Base-by-base conservation (phyloP, 2,329 filamentous ascomycete species). In the Proliferodiscus dingleyae region DNA sequence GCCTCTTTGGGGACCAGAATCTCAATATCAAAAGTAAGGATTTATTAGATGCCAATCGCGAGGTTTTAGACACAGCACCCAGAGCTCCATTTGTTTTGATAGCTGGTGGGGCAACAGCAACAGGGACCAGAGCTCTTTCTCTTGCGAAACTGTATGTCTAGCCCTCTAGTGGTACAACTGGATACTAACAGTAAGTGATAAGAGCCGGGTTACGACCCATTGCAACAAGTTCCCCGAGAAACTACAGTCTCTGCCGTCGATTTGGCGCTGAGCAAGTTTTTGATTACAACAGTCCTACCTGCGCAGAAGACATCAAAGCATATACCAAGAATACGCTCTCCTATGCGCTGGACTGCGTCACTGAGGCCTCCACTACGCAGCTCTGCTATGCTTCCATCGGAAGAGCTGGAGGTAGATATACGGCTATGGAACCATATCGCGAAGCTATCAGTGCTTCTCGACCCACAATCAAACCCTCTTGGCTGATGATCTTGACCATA, bases 181-280 rank as follows among this genome's bases (percentile, higher is more conserved):
- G n/a, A n/a, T n/a, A n/a, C n/a, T n/a, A n/a, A n/a, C n/a, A n/a
- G n/a, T n/a, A n/a, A n/a, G n/a, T n/a, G n/a, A n/a, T n/a, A n/a
- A 29, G 22, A 39, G 33, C 21, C 37, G 45, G 16, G 22, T 41
- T n/a, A 37, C 39, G 43, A 16, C 46, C 50, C 1, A 54, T 71
- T 32, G 52, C 64, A 7, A 67, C 66, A 5, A 67, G 65, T 47
- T 70, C 67, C 1, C 61, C 65, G 7, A 41, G 45, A 4, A 68
- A 66, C 51, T 67, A 64, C 40, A 59, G 61, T 4, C 58, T 73
- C 1, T 66, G 67, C n/a, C 55, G 61, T 39, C 46, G 41, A 1
- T 67, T 58, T 43, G 72, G 72, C 9, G 71, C 71, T 0, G 66
- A 64, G 5, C 52, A 56, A 8, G 63, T 55, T 2, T 73, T 72